Percentiles rank a stretch among this genome's conserved stretches.
Conservation (phyloP, 306 rosid species). For the Casuarina glauca region DNA sequence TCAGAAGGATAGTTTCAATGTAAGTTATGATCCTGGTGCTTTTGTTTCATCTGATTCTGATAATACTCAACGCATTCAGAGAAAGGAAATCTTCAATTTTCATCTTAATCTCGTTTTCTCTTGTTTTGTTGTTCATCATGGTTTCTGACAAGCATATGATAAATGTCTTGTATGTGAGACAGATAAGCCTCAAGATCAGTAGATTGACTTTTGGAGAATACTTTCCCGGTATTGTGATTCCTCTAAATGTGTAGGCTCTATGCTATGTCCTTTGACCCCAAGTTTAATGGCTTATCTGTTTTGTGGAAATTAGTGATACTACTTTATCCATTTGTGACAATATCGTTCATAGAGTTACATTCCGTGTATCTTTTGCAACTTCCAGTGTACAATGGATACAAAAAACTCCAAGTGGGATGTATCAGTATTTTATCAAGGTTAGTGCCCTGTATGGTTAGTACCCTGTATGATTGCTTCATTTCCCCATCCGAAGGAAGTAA, state of each 20-base stretch:
- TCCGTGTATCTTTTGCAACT: conserved; percentile 23
- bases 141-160: conserved; percentile 27
- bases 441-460: conserved; percentile 34
- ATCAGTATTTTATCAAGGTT: conserved; percentile 98
- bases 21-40: conserved; percentile 44
- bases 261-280: conserved; percentile 20
- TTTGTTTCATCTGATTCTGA: conserved; percentile 2
- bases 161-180: conserved; percentile 24
- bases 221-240: conserved; percentile 93
- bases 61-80: neutral
- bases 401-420: conserved; percentile 79
- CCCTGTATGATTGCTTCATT: conserved; percentile 3
- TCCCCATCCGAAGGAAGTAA: neutral
- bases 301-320: conserved; percentile 5
- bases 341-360: conserved; percentile 16
- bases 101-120: neutral
- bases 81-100: neutral
- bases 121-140: neutral
- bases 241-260: conserved; percentile 76
- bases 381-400: conserved; percentile 88
- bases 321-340: neutral
- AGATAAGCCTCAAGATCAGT: conserved; percentile 89
- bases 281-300: conserved; percentile 20
- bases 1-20: conserved; percentile 96
- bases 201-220: conserved; percentile 82